Percentiles rank a stretch among this genome's conserved stretches.
phyloP scores from a whole-genome alignment of 345 rosid species.

The Tarenaya hassleriana region DNA sequence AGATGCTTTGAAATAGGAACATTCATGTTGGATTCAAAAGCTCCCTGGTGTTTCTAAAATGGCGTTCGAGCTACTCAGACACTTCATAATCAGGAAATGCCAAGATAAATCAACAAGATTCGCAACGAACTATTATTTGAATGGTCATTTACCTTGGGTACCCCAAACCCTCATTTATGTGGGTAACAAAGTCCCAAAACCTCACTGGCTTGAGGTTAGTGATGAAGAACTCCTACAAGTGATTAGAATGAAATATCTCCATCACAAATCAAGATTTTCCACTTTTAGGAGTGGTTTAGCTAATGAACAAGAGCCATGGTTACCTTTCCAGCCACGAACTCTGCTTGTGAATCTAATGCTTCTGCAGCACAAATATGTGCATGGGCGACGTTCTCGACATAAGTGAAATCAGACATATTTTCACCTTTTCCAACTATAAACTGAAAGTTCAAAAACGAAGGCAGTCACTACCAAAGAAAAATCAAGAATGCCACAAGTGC shows the following conservation, averaged over 20 bases:
- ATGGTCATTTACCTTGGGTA: constrained; percentile 60
- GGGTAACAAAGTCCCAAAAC: constrained; percentile 74
- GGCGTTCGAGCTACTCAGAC: not conserved
- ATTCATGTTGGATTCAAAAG: constrained; percentile 8
- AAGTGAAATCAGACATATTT: constrained; percentile 84
- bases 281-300: constrained; percentile 1
- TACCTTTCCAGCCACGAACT: constrained; percentile 95
- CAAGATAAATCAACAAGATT: constrained; percentile 5
- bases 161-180: constrained; percentile 63
- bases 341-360: constrained; percentile 59
- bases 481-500: not conserved
- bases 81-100: constrained; percentile 2
- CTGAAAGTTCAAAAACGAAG: constrained; percentile 39
- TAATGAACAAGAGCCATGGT: constrained; percentile 9
- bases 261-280: constrained; percentile 15
- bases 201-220: constrained; percentile 70
- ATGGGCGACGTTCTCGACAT: constrained; percentile 77
- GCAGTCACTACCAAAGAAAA: not conserved
- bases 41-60: not conserved
- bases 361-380: constrained; percentile 76
- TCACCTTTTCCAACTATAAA: constrained; percentile 77
- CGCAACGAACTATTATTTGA: constrained; percentile 2
- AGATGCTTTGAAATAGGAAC: constrained; percentile 1
- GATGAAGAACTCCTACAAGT: constrained; percentile 78
- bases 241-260: constrained; percentile 17